phyloP scores from a whole-genome alignment of 805 yeast species.

The Komagataella kurtzmanii region DNA sequence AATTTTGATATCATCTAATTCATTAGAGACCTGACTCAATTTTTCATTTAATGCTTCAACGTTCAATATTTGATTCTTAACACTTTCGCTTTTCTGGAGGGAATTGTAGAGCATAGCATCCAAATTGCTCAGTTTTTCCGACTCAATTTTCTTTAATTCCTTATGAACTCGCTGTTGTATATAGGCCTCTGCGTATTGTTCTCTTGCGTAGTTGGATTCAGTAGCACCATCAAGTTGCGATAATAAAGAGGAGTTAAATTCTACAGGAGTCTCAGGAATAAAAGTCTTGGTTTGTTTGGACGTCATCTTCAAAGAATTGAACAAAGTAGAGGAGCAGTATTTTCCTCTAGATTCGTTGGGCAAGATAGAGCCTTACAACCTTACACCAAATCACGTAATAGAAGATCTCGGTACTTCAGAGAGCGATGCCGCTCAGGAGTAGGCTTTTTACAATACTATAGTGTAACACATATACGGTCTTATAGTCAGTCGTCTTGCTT shows the following conservation, averaged over 20 bases:
- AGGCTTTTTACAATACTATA: too few relatives aligned
- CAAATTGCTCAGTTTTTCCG: constrained; percentile 35
- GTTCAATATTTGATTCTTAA: constrained; percentile 12
- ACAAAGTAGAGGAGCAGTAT: not conserved
- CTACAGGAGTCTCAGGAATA: constrained; percentile 54
- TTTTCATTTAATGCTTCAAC: constrained; percentile 14
- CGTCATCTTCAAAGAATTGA: not conserved
- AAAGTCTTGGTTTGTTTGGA: constrained; percentile 43
- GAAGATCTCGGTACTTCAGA: too few relatives aligned
- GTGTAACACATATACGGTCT: too few relatives aligned
- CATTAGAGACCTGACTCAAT: constrained; percentile 21
- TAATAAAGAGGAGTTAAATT: constrained; percentile 50
- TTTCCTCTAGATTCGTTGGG: not conserved
- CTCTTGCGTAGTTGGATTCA: constrained; percentile 61
- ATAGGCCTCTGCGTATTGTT: constrained; percentile 53
- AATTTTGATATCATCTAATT: constrained; percentile 16
- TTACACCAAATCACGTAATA: not conserved
- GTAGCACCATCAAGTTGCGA: constrained; percentile 46
- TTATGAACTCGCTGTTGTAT: constrained; percentile 52
- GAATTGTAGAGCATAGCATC: constrained; percentile 32
- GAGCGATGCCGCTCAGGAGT: too few relatives aligned
- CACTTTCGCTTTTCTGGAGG: constrained; percentile 19
- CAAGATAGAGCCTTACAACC: not conserved
- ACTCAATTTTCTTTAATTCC: constrained; percentile 40
- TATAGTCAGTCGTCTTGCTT: too few relatives aligned